Percentiles rank a stretch among this genome's conserved stretches.
phyloP scores from a whole-genome alignment of 2,329 filamentous ascomycete genomes.

The Thermothelomyces thermophilus region DNA sequence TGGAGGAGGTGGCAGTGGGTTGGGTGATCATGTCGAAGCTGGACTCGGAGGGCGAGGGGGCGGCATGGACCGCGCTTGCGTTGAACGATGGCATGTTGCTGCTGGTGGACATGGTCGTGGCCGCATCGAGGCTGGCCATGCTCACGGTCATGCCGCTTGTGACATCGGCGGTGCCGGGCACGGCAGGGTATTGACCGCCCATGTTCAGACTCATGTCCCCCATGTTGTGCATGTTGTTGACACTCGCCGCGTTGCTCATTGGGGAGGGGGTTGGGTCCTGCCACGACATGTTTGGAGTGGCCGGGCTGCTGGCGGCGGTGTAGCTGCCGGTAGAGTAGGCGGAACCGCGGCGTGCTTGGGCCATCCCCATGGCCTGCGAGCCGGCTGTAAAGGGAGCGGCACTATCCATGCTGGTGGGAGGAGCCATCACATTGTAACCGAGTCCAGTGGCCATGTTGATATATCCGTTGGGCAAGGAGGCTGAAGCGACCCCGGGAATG shows the following conservation, averaged over 20 bases:
- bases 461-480: not conserved
- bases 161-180: not conserved
- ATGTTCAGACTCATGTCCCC: not conserved
- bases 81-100: not conserved
- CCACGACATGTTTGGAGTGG: not conserved
- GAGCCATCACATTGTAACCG: not conserved
- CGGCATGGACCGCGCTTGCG: not conserved
- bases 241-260: not conserved
- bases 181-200: not conserved
- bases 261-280: not conserved
- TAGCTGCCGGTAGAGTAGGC: too few species aligned
- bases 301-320: not conserved
- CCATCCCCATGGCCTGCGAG: not conserved
- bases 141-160: not conserved
- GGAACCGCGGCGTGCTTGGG: not conserved
- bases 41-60: not conserved
- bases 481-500: not conserved
- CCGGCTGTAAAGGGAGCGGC: not conserved
- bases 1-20: not conserved
- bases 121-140: not conserved
- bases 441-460: not conserved
- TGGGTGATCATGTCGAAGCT: not conserved
- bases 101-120: not conserved
- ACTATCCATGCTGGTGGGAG: not conserved
- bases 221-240: not conserved